Evolutionary conservation across 495 filamentous ascomycete species (phyloP), one percentile per base, ranked within the genome.

Genomic region (Massariosphaeria phaeospora): DNA sequence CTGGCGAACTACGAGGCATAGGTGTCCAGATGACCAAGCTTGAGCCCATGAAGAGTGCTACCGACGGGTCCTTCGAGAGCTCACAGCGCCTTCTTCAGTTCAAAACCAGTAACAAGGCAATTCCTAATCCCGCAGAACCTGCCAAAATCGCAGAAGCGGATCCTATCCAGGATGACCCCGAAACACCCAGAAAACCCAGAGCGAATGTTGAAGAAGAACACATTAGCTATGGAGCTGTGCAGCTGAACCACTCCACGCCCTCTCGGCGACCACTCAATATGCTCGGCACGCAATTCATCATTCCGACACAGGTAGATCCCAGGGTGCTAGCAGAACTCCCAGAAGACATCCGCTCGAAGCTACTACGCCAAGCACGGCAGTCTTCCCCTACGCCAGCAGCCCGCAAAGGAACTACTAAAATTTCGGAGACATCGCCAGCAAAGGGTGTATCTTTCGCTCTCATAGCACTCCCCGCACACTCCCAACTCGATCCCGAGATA

Each of bases 11-110:
- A 24, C 75, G 93, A 62, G 93, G 93, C 10, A 71, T 98, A 23
- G 94, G 91, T 0, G 75, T 97, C 2, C 89, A 95, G 65, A 84
- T 96, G 82, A 90, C 86, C 17, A 95, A 88, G 70, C 76, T 98
- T 5, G 89, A 98, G 54, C 83, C 84, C 9, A 69, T 89, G 41
- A 93, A 87, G 61, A 52, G 65, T 9, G 42, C 57, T 8, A 46
- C 24, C 9, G 64, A 64, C 25, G 70, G 70, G 5, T 48, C 43
- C 20, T 33, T 59, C 10, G 62, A 68, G 17, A 69, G 72, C 55
- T 73, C 67, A 65, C 86, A 91, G 64, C 77, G 72, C 48, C 80
- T 76, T 46, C 70, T 88, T 20, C 76, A 76, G 29, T 84, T 84
- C 65, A 78, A 77, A 46, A 62, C 53, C 57, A 53, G 45, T 46